Evolutionary conservation across 106 monocot species (phyloP).

Genomic region (Allium sativum): DNA sequence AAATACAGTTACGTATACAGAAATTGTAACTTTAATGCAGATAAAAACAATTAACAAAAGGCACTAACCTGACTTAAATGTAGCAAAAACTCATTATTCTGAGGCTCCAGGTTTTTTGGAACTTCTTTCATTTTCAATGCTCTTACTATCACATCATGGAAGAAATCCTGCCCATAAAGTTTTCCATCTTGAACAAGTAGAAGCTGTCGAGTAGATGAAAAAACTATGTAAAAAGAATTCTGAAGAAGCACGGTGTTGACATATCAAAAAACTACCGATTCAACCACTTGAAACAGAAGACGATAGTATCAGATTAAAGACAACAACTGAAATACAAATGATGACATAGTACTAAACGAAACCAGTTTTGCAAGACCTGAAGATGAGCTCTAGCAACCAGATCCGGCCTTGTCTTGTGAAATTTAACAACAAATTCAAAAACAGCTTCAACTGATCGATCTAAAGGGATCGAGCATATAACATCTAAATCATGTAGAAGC

Average conservation of each 20-base stretch:
- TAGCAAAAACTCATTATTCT: conserved; percentile 65
- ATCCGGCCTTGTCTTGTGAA: conserved; percentile 81
- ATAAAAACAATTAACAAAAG: conserved; percentile 8
- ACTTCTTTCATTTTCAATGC: conserved; percentile 42
- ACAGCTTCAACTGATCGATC: conserved; percentile 57
- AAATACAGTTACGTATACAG: too few species aligned
- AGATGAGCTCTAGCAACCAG: conserved; percentile 89
- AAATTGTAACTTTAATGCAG: too few species aligned
- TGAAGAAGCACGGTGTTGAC: too few species aligned
- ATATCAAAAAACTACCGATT: too few species aligned
- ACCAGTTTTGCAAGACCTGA: conserved; percentile 39
- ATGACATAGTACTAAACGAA: not conserved
- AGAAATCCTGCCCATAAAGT: conserved; percentile 57
- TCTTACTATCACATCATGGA: conserved; percentile 72
- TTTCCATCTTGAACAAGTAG: conserved; percentile 82
- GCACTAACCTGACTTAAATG: conserved; percentile 67
- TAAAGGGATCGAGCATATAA: conserved; percentile 55
- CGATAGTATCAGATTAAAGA: too few species aligned
- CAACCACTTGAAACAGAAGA: too few species aligned
- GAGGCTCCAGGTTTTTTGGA: conserved; percentile 54
- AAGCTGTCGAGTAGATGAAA: conserved; percentile 43
- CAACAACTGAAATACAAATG: not conserved
- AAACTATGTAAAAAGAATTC: too few species aligned
- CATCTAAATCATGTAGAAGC: conserved; percentile 74
- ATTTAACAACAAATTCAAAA: conserved; percentile 59